Base-by-base conservation (phyloP, 441 rosid genomes). In the Erysimum pusillum region DNA sequence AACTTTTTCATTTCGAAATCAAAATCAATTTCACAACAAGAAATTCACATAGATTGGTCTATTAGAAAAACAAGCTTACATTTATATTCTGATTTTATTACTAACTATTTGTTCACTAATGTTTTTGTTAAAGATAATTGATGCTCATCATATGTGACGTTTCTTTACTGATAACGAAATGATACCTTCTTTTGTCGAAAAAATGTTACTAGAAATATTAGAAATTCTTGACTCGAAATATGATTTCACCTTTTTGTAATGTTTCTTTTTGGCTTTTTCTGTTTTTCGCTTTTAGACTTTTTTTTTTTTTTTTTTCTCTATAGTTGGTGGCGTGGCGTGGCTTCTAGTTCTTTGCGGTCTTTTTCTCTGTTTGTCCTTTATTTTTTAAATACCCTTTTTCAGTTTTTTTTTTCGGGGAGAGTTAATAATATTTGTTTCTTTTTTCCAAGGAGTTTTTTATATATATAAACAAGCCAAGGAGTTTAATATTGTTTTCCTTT, bases 221-320 rank as follows among this genome's bases (percentile, higher is more conserved):
- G 17, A 46, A n/a, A 41, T 52, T 52, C 45, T 35, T 58, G 35
- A 44, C 62, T 35, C 48, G 62, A 63, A 63, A 48, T 17, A 3
- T 18, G 53, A 48, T 62, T 34, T 54, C 28, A 36, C 8, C 39
- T 42, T 45, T 45, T 34, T 48, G 52, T 46, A 48, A 77, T 60
- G 62, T 51, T 15, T 71, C 63, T 58, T 77, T 77, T 77, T 57
- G 74, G 69, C 45, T 41, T 65, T 60, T 71, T 77, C 49, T 71
- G 73, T 58, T 38, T 28, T 66, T 39, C 14, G 62, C 51, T 77
- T 69, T 49, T 68, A 42, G 71, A 56, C 65, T 71, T 63, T 69
- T 15, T 25, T 25, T 25, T 25, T 25, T 25, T n/a, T n/a, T n/a
- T n/a, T n/a, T n/a, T n/a, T n/a, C n/a, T n/a, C 3, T 25, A 59